phyloP scores from a whole-genome alignment of 306 rosid species.

The Senna tora region DNA sequence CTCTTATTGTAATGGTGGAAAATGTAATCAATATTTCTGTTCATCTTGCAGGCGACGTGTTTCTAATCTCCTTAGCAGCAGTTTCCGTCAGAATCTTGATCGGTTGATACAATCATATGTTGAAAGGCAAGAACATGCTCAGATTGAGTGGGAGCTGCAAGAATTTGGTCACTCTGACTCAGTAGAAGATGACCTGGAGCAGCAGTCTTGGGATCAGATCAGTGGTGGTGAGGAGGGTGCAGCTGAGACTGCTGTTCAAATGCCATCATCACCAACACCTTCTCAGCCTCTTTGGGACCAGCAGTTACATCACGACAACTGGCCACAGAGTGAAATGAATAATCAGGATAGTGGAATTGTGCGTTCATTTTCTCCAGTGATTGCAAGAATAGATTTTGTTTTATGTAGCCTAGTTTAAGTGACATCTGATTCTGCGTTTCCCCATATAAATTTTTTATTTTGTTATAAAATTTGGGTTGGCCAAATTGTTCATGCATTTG shows the following conservation, averaged over 20 bases:
- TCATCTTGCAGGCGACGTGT: conserved; percentile 86
- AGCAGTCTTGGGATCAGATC: conserved; percentile 54
- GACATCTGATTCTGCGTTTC: conserved; percentile 3
- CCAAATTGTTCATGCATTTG: not conserved
- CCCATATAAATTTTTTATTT: not conserved
- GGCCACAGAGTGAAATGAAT: conserved; percentile 71
- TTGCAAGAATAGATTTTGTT: conserved; percentile 17
- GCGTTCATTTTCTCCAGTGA: conserved; percentile 39
- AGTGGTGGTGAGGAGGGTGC: conserved; percentile 49
- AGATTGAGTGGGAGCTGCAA: conserved; percentile 72
- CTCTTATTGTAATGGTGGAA: not conserved
- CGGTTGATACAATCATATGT: conserved; percentile 84
- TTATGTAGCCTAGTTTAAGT: not conserved
- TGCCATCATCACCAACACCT: conserved; percentile 60
- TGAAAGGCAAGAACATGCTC: conserved; percentile 71
- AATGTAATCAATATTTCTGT: conserved; percentile 18
- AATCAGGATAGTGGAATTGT: conserved; percentile 70
- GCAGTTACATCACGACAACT: conserved; percentile 58
- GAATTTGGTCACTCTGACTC: conserved; percentile 55
- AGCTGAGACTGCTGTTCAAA: conserved; percentile 47
- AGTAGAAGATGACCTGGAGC: conserved; percentile 68
- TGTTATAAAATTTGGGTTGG: conserved; percentile 7
- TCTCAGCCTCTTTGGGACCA: conserved; percentile 69
- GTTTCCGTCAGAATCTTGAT: conserved; percentile 86
- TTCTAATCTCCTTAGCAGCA: conserved; percentile 86